These are phyloP conservation scores for Orbilia brochopaga DNA, from an alignment of 2,329 filamentous ascomycete genomes.

Conservation along the genomic window DNA sequence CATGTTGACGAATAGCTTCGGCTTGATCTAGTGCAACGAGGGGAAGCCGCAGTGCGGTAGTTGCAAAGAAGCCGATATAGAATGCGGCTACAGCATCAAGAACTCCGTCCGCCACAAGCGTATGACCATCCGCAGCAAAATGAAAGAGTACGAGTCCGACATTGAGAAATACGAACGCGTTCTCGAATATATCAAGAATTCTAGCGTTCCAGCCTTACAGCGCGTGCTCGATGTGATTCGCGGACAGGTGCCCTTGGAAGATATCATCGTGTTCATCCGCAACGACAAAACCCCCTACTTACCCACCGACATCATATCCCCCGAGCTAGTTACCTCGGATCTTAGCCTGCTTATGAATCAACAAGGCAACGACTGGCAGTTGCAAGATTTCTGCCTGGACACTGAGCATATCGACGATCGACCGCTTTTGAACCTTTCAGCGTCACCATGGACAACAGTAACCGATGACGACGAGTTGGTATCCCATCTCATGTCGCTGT, in stretches of 20 bases:
- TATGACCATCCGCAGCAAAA: constrained; percentile 21
- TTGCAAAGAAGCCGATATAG: constrained; percentile 25
- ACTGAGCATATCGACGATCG: constrained; percentile 23
- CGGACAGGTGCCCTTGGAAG: constrained; percentile 32
- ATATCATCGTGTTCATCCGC: constrained; percentile 42
- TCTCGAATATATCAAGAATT: constrained; percentile 31
- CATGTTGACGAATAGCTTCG: background rate
- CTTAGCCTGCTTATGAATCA: constrained; percentile 44
- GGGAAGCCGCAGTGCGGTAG: constrained; percentile 26
- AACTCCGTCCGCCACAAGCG: constrained; percentile 23
- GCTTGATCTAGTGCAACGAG: constrained; percentile 15
- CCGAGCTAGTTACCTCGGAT: constrained; percentile 21
- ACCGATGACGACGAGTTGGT: constrained; percentile 38
- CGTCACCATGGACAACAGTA: constrained; percentile 39
- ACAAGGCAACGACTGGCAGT: constrained; percentile 7
- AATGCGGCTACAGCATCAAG: constrained; percentile 35
- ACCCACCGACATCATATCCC: constrained; percentile 35
- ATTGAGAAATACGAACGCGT: constrained; percentile 40
- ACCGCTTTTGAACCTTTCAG: constrained; percentile 25
- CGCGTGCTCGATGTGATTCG: constrained; percentile 35
- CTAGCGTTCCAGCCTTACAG: constrained; percentile 23
- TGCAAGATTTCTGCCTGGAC: constrained; percentile 9
- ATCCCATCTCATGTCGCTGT: constrained; percentile 41
- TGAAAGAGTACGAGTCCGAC: constrained; percentile 43
- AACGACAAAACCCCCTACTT: constrained; percentile 25